Conservation (phyloP, 2,329 filamentous ascomycete genomes). For the Knoxdaviesia proteae region DNA sequence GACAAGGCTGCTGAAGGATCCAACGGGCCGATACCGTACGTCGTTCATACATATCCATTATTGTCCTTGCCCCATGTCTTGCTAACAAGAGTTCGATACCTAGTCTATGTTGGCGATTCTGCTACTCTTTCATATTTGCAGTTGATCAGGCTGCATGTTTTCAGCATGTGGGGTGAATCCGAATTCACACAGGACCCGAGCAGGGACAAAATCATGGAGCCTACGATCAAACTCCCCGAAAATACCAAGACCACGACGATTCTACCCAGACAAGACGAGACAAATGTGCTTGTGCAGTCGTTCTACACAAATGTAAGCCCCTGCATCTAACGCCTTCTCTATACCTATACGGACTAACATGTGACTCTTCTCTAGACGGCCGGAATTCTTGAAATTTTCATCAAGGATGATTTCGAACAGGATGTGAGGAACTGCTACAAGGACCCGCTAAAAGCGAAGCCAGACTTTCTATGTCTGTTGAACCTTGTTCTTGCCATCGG, state of each 20-base stretch:
- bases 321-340: neutral
- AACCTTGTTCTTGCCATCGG: conserved; percentile 44
- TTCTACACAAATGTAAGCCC: conserved; percentile 37
- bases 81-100: conserved; percentile 3
- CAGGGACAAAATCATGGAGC: conserved; percentile 33
- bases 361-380: conserved; percentile 21
- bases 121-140: conserved; percentile 40
- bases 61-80: neutral
- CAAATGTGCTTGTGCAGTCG: conserved; percentile 30
- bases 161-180: conserved; percentile 29
- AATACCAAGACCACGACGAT: conserved; percentile 1
- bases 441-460: conserved; percentile 26
- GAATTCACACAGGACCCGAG: conserved; percentile 35
- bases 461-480: conserved; percentile 34
- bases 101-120: conserved; percentile 42
- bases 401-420: conserved; percentile 25
- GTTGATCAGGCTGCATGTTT: conserved; percentile 37
- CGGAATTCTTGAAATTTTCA: conserved; percentile 39
- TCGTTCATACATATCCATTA: conserved; percentile 5
- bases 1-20: conserved; percentile 37
- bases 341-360: neutral
- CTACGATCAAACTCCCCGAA: neutral
- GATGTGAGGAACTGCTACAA: conserved; percentile 31
- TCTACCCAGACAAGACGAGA: conserved; percentile 17
- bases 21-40: conserved; percentile 33